phyloP scores from a whole-genome alignment of 495 filamentous ascomycete species.

The Opeltia flavorubescens region DNA sequence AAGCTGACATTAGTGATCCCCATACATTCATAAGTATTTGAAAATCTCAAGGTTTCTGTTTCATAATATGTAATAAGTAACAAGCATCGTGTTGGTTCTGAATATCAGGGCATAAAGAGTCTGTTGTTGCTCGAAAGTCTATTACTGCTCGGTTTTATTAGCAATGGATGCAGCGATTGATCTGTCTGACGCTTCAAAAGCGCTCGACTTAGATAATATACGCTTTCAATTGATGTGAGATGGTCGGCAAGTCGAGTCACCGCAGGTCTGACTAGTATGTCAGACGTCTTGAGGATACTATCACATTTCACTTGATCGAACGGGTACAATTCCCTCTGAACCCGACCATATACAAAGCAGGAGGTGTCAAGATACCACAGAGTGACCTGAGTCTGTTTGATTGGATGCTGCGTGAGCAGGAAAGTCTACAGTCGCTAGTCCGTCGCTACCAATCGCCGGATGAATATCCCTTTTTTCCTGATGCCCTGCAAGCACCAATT shows the following conservation, averaged over 20 bases:
- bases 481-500: constrained; percentile 64
- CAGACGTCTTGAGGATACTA: constrained; percentile 94
- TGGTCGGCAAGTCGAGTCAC: background rate
- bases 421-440: constrained; percentile 82
- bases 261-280: background rate
- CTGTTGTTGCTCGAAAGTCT: background rate
- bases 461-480: constrained; percentile 95
- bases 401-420: constrained; percentile 82
- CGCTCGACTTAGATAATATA: constrained; percentile 82
- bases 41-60: too few species aligned
- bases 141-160: background rate
- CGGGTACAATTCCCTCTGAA: constrained; percentile 95
- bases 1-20: too few species aligned
- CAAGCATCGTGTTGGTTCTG: too few species aligned
- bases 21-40: too few species aligned
- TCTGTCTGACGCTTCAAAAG: constrained; percentile 66
- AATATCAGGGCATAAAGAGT: background rate
- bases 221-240: constrained; percentile 88
- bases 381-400: constrained; percentile 70
- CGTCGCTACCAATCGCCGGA: constrained; percentile 93
- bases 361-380: constrained; percentile 67
- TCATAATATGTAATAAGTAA: too few species aligned
- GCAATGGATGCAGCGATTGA: constrained; percentile 86
- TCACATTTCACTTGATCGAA: constrained; percentile 96
- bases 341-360: constrained; percentile 67